A percentile compares a stretch with the other conserved stretches of the same genome.
phyloP scores from a whole-genome alignment of 352 stramenopile species.

The Saprolegnia diclina region DNA sequence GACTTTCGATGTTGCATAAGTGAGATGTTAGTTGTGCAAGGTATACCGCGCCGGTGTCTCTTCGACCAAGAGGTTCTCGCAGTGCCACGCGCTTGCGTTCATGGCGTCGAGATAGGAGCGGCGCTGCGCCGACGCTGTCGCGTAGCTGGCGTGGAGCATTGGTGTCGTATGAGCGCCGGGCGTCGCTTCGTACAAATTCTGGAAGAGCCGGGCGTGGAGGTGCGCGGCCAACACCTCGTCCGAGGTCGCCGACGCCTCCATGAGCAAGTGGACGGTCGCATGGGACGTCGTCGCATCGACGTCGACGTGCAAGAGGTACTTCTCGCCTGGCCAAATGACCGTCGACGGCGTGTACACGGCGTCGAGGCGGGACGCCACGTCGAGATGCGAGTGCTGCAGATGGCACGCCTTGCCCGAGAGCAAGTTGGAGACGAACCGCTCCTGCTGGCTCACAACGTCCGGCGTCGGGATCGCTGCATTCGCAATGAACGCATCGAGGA shows the following conservation, averaged over 20 bases:
- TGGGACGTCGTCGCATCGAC: background rate
- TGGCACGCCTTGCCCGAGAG: constrained; percentile 47
- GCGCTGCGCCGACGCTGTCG: constrained; percentile 31
- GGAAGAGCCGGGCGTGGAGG: constrained; percentile 50
- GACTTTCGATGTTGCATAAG: too few relatives aligned
- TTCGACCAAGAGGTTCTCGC: constrained; percentile 57
- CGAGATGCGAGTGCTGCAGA: constrained; percentile 42
- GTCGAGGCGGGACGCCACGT: constrained; percentile 1
- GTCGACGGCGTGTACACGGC: constrained; percentile 28
- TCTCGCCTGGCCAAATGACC: constrained; percentile 36
- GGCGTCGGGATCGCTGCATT: constrained; percentile 30
- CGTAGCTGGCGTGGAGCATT: constrained; percentile 35
- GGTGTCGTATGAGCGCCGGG: constrained; percentile 19
- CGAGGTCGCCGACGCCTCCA: constrained; percentile 44
- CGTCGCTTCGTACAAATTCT: constrained; percentile 35
- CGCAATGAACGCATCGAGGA: constrained; percentile 31
- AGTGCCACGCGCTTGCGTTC: constrained; percentile 47
- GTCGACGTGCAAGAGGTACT: constrained; percentile 53
- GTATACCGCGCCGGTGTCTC: constrained; percentile 55
- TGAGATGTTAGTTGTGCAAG: constrained; percentile 28
- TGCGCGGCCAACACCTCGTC: constrained; percentile 43
- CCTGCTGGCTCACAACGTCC: constrained; percentile 37
- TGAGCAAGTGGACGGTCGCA: constrained; percentile 42
- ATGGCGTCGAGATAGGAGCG: constrained; percentile 38
- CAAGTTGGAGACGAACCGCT: constrained; percentile 54